Base-by-base conservation (phyloP, 2,329 filamentous ascomycete species). In the Didymella pomorum region DNA sequence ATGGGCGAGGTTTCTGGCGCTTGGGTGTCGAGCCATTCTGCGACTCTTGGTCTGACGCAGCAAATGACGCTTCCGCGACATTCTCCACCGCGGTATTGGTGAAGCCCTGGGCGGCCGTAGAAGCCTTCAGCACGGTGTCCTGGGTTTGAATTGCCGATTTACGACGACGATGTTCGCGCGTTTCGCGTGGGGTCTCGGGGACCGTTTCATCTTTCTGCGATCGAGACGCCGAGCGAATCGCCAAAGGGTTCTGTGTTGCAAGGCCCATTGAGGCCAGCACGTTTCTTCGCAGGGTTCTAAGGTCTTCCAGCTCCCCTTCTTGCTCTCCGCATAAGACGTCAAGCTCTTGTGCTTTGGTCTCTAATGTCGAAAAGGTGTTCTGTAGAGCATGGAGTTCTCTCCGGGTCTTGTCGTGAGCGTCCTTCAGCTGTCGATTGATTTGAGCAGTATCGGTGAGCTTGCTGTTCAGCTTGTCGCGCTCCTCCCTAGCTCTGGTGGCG, bases 1-100 rank as follows among this genome's bases (percentile, higher is more conserved):
- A 66, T 4, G 64, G 56, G 20, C 71, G 69, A 25, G 75, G 70
- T 52, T 76, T 79, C 1, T 72, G 59, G 16, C 81, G 76, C 62
- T 83, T 82, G 3, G 79, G 79, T 7, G 72, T 76, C 2, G 76
- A 76, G 12, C 69, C 68, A n/a, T 61, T 53, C 25, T 62, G 65
- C 5, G 61, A 68, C 6, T 56, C 56, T 9, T 63, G 56, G 21
- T 57, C 53, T 3, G 60, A 63, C 3, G 71, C 72, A 16, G 52
- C 66, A 41, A 72, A 70, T 3, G 69, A 71, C 7, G 61, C 59
- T 49, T 74, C 64, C 4, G 63, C 55, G 12, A 62, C 16, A n/a
- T 54, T 50, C 16, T 71, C 69, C 37, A 63, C 62, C 8, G 62
- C 62, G 7, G 64, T 65, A 42, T 56, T 60, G 23, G 56, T 57